Evolutionary conservation across 305 asterid species (phyloP), one percentile per base, ranked within the genome.

Genomic region (Plantago rigida): DNA sequence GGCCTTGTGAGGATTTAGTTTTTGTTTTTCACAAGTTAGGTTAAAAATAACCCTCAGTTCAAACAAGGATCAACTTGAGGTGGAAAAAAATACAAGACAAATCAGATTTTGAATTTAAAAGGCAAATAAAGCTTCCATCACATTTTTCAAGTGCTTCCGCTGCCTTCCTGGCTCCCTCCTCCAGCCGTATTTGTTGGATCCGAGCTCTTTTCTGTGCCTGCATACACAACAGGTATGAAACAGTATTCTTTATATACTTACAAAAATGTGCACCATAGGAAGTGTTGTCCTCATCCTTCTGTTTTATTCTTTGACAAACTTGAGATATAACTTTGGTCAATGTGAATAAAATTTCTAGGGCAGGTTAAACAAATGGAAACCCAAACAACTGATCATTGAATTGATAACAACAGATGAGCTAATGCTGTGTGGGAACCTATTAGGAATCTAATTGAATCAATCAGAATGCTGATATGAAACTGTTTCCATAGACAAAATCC

Each of bases 71-170:
- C 34, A 28, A n/a, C 24, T 14, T 50, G 56, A 19, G 13, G 31
- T 5, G 24, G 24, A 52, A 26, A 26, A 15, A 11, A 4, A 26
- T 3, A 31, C 12, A 49, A 31, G 28, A 15, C 0, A 2, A 10
- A 45, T 6, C 26, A 58, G 60, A 22, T 36, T 13, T 34, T 51
- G 34, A 68, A 2, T 57, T 31, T 41, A 41, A 41, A 11, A 41
- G 46, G 46, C 34, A 68, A 5, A 39, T 42, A 56, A 46, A 46
- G 56, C 36, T n/a, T 14, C 46, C 56, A 52, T 69, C 68, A 92
- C 99, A 84, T 86, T 82, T 84, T 77, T 92, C 93, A 71, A 86
- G 72, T 77, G 83, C 94, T 76, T 92, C 94, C 15, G 93, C 91
- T 68, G 87, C 95, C 78, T 84, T 91, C 73, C 79, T 86, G 39